These are phyloP conservation scores for Colletotrichum sublineola DNA, from an alignment of 2,329 filamentous ascomycete species.

Conservation along the genomic window DNA sequence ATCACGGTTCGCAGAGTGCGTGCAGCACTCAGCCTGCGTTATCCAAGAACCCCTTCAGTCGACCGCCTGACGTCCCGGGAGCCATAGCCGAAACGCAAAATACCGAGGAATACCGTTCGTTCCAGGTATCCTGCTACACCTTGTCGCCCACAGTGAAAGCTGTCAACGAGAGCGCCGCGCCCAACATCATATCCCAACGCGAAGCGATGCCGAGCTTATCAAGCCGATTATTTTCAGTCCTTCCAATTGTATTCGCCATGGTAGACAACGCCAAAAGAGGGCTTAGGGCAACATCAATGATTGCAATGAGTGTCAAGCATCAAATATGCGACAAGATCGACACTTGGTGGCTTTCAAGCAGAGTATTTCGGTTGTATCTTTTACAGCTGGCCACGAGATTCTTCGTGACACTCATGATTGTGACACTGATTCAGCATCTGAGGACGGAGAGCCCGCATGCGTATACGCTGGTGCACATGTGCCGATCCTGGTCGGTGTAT, in stretches of 20 bases:
- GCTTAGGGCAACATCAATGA: not conserved
- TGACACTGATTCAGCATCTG: not conserved
- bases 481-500: slow-evolving; percentile 28
- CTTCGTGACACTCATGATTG: not conserved
- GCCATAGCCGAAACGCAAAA: not conserved
- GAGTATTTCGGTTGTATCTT: not conserved
- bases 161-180: not conserved
- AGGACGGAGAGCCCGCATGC: not conserved
- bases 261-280: not conserved
- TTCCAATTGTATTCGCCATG: not conserved
- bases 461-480: slow-evolving; percentile 33
- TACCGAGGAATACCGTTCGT: slow-evolving; percentile 13
- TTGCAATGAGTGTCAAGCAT: not conserved
- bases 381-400: not conserved
- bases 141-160: not conserved
- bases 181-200: not conserved
- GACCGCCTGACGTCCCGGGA: not conserved
- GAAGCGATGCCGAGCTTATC: not conserved
- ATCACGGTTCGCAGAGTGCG: not conserved
- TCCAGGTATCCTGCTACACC: slow-evolving; percentile 30
- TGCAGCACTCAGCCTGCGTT: not conserved
- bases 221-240: not conserved
- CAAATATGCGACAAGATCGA: slow-evolving; percentile 2
- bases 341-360: slow-evolving; percentile 11
- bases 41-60: slow-evolving; percentile 29